These are phyloP conservation scores for Flaveria trinervia DNA, from an alignment of 129 eudicot species.

Conservation along the genomic window DNA sequence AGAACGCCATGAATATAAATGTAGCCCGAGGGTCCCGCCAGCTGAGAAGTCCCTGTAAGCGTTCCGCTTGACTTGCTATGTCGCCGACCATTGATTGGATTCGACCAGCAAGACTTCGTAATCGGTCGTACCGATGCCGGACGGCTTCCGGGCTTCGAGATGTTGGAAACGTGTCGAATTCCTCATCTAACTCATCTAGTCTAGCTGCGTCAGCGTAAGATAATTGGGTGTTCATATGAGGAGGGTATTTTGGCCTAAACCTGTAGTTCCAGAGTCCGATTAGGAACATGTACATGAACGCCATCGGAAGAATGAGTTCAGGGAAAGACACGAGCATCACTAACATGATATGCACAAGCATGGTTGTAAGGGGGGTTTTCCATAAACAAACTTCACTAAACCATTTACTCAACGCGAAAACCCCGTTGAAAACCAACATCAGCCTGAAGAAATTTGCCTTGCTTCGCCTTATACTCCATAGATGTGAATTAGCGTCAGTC, in stretches of 20 bases:
- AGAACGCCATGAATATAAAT: conserved; percentile 56
- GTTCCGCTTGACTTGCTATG: conserved; percentile 79
- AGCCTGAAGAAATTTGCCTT: conserved; percentile 76
- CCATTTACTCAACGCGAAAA: conserved; percentile 63
- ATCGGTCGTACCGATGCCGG: conserved; percentile 73
- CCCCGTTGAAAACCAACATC: conserved; percentile 59
- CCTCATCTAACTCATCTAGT: conserved; percentile 80
- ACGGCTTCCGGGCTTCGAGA: conserved; percentile 51
- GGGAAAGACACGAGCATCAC: conserved; percentile 68
- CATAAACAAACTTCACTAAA: conserved; percentile 66
- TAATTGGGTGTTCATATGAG: conserved; percentile 75
- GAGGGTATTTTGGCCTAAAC: conserved; percentile 60
- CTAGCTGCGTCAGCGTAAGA: conserved; percentile 57
- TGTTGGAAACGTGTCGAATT: conserved; percentile 76
- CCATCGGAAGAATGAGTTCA: conserved; percentile 68
- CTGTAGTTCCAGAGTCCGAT: conserved; percentile 82
- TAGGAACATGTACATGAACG: conserved; percentile 75
- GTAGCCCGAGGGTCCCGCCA: conserved; percentile 95
- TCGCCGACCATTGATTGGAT: conserved; percentile 78
- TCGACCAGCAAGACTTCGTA: conserved; percentile 71
- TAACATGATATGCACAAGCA: conserved; percentile 62
- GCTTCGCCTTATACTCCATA: conserved; percentile 96
- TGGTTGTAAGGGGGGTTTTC: conserved; percentile 69
- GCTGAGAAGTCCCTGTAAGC: conserved; percentile 78
- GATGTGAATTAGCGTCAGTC: conserved; percentile 78